Evolutionary conservation across 257 asterid species (phyloP).

Genomic region (Scutellaria barbata): DNA sequence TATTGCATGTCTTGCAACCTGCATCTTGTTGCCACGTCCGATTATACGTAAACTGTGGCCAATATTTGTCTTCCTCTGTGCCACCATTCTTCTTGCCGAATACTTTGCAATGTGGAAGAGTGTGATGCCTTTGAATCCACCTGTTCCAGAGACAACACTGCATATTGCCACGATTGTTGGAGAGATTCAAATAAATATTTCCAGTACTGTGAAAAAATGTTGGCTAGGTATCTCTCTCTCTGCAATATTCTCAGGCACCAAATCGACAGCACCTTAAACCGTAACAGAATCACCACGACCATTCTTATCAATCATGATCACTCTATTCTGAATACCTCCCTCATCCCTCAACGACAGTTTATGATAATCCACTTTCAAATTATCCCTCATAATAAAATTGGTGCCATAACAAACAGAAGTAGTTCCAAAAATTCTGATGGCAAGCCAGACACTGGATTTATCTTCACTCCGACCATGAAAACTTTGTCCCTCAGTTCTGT

Average conservation of each 20-base stretch:
- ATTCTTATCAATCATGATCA: conserved; percentile 57
- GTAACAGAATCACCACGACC: conserved; percentile 72
- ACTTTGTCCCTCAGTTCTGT: too few relatives aligned
- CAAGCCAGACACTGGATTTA: too few relatives aligned
- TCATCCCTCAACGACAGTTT: conserved; percentile 26
- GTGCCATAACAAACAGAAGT: too few relatives aligned
- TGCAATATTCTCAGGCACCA: conserved; percentile 61
- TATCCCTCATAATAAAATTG: conserved; percentile 64
- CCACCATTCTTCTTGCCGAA: conserved; percentile 76
- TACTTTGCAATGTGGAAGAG: conserved; percentile 90
- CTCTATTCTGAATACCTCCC: conserved; percentile 10
- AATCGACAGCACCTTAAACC: conserved; percentile 78
- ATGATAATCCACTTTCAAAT: conserved; percentile 45
- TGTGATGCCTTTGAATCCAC: conserved; percentile 50
- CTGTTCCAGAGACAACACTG: conserved; percentile 41
- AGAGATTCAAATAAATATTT: conserved; percentile 63
- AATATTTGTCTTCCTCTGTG: conserved; percentile 69
- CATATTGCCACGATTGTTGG: conserved; percentile 95
- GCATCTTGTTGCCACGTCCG: conserved; percentile 78
- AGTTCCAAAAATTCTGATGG: too few relatives aligned
- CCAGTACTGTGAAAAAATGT: conserved; percentile 69
- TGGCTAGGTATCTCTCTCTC: conserved; percentile 71
- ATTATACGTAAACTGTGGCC: conserved; percentile 88
- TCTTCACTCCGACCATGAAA: too few relatives aligned
- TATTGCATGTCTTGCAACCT: conserved; percentile 77